Percentiles rank a stretch among this genome's conserved stretches.
phyloP scores from a whole-genome alignment of 805 yeast genomes.

The Schwanniomyces occidentalis region DNA sequence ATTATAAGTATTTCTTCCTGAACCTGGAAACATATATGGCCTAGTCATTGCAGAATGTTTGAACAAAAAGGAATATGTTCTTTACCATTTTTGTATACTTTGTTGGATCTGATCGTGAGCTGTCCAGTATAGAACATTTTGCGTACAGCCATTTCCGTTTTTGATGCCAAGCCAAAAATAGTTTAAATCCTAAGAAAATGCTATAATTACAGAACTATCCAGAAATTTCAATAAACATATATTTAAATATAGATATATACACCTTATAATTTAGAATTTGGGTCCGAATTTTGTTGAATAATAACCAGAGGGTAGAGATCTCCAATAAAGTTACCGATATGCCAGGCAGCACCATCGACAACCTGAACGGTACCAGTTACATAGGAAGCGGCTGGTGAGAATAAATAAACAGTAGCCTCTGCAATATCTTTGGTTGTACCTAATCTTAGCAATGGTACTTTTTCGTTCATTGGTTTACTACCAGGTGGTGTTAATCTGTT shows the following conservation, averaged over 20 bases:
- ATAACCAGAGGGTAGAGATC: slow-evolving; percentile 36
- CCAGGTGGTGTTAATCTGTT: slow-evolving; percentile 56
- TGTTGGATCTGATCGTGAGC: too few relatives aligned
- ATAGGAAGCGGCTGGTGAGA: slow-evolving; percentile 79
- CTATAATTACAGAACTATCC: too few relatives aligned
- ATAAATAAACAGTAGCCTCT: slow-evolving; percentile 77
- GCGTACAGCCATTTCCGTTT: too few relatives aligned
- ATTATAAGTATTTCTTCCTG: slow-evolving; percentile 13
- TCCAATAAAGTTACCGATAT: slow-evolving; percentile 50
- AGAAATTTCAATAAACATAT: too few relatives aligned
- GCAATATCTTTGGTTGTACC: slow-evolving; percentile 83
- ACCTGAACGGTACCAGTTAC: slow-evolving; percentile 75
- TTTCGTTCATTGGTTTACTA: slow-evolving; percentile 35
- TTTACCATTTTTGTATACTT: too few relatives aligned
- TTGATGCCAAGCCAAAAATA: not conserved
- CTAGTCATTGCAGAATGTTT: too few relatives aligned
- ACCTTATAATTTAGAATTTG: slow-evolving; percentile 21
- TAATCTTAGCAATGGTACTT: slow-evolving; percentile 64
- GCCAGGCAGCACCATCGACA: slow-evolving; percentile 95
- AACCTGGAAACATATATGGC: slow-evolving; percentile 18
- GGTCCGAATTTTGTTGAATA: slow-evolving; percentile 26
- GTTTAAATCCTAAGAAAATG: not conserved
- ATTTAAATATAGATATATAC: not conserved
- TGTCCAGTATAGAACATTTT: too few relatives aligned
- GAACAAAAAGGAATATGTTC: too few relatives aligned